Conservation (phyloP, 257 asterid species). For the Forsythia suspensa region DNA sequence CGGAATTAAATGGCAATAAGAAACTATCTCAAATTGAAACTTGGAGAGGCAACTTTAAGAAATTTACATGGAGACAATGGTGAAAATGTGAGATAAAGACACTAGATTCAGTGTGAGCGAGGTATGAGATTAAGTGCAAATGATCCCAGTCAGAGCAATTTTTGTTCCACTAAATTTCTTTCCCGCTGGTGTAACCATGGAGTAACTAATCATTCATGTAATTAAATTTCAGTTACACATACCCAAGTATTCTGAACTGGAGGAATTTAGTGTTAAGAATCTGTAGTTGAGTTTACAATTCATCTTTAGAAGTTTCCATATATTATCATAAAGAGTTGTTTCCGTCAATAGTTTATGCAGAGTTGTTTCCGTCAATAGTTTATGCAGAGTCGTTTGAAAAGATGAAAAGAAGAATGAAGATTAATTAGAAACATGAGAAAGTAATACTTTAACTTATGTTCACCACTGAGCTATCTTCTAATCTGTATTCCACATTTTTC, state of each 20-base stretch:
- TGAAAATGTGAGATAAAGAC: not conserved
- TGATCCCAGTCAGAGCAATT: not conserved
- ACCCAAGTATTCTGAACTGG: not conserved
- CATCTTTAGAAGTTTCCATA: not conserved
- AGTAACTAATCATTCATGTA: not conserved
- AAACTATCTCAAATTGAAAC: not conserved
- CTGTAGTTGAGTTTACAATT: not conserved
- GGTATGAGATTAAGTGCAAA: not conserved
- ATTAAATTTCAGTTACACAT: not conserved
- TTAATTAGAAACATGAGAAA: no score
- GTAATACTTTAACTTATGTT: not conserved
- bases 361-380: no score
- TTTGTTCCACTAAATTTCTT: not conserved
- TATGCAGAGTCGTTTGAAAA: not conserved
- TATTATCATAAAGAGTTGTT: no score
- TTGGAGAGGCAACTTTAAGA: not conserved
- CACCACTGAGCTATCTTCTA: not conserved
- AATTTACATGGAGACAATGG: not conserved
- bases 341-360: not conserved
- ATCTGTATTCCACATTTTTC: not conserved
- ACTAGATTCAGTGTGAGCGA: not conserved
- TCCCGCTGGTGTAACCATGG: not conserved
- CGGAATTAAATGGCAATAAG: not conserved
- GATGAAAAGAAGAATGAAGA: not conserved
- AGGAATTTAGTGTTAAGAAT: not conserved